Evolutionary conservation across 805 yeast species (phyloP), one percentile per base, ranked within the genome.

Genomic region (Candida mattraensis): DNA sequence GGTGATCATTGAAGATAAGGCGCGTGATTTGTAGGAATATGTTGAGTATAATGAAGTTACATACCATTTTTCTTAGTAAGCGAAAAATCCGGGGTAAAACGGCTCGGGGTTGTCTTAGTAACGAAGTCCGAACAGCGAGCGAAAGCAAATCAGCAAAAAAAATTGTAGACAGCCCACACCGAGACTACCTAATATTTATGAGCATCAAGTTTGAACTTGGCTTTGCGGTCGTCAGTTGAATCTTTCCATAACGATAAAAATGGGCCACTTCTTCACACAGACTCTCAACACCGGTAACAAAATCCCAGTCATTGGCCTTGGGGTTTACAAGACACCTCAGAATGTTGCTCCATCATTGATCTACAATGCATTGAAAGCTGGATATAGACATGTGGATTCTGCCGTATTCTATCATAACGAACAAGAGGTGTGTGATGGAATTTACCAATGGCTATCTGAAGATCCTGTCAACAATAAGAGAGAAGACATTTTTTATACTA

Each of bases 351-450:
- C 57, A 3, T 59, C 66, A 0, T 53, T 78, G 15, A 80, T 79
- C 1, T 67, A 72, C 47, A 53, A 67, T 21, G 93, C 91, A 2
- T 66, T 85, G 42, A 60, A 67, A 19, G 64, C 59, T 12, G 94
- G 94, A 0, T 85, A 82, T 55, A 71, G 91, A 46, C 91, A 80
- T 51, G 62, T 85, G 39, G 94, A 86, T 54, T 66, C 80, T 15
- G 95, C 95, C 4, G 75, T 69, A 8, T 58, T 58, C 12, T 86
- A 86, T 60, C 60, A 64, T 9, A 85, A 85, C 60, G 87, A 83
- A 53, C 45, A 47, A 11, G 83, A 78, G 44, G 76, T 77, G 5
- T 78, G 78, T 14, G 65, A 70, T 29, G 93, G 83, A 3, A 74
- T 84, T 28, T 56, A 64, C 11, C 53, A 62, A 32, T 83, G 63